Evolutionary conservation across 768 basidiomycete genomes (phyloP).

Genomic region (Hygrophoropsis aurantiaca): DNA sequence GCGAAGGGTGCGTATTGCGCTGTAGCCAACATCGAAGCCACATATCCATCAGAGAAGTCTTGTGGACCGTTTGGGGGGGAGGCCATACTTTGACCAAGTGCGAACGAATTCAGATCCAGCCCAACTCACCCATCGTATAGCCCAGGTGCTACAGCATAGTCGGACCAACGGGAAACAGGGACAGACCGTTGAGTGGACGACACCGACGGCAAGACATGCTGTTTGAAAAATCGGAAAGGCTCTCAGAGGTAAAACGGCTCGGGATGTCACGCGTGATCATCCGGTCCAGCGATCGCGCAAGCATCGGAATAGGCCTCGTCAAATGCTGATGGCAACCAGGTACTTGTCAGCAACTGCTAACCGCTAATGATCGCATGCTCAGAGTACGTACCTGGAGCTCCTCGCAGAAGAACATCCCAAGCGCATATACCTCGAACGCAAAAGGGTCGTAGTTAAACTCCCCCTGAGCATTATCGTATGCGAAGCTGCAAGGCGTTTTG

Average conservation of each 20-base stretch:
- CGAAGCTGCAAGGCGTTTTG: not conserved
- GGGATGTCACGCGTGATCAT: constrained; percentile 23
- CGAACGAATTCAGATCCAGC: constrained; percentile 1
- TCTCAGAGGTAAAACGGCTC: constrained; percentile 21
- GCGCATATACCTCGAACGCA: constrained; percentile 22
- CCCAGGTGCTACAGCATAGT: not conserved
- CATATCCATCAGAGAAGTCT: not conserved
- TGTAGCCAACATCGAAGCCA: no score
- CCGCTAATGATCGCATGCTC: no score
- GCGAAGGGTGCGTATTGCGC: no score
- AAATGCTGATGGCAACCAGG: constrained; percentile 15
- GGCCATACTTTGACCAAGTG: not conserved
- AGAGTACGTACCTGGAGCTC: not conserved
- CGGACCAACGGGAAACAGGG: no score
- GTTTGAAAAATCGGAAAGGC: constrained; percentile 25
- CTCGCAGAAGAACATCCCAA: constrained; percentile 19
- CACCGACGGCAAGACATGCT: not conserved
- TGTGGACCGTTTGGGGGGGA: not conserved
- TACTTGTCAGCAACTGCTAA: no score
- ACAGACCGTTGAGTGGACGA: not conserved
- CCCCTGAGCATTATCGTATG: constrained; percentile 17
- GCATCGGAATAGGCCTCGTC: constrained; percentile 16
- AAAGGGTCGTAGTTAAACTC: constrained; percentile 26
- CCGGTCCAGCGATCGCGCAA: constrained; percentile 26
- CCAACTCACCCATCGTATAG: constrained; percentile 1